Conservation (phyloP, 1,284 basidiomycete species). For the Fomitopsis pinicola region DNA sequence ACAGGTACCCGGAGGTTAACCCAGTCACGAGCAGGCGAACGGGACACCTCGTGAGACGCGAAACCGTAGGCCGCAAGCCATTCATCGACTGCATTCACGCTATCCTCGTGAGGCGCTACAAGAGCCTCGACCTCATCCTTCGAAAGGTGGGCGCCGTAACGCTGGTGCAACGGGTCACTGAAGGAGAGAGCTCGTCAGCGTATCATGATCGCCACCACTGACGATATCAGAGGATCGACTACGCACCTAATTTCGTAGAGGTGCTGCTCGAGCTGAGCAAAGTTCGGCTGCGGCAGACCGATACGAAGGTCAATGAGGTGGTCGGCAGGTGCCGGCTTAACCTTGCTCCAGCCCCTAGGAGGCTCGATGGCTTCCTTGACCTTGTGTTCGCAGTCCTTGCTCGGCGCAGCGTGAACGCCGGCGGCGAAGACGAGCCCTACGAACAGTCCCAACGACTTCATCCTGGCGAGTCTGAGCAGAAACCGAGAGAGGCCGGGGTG, state of each 20-base stretch:
- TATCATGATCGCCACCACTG: neutral
- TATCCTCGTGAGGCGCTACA: constrained; percentile 53
- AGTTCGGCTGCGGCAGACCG: constrained; percentile 61
- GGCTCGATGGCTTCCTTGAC: constrained; percentile 40
- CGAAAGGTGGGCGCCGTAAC: constrained; percentile 67
- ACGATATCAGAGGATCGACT: neutral
- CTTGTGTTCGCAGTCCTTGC: constrained; percentile 19
- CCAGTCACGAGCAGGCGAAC: constrained; percentile 69
- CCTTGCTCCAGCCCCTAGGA: constrained; percentile 50
- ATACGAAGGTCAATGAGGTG: constrained; percentile 56
- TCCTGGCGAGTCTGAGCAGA: constrained; percentile 5
- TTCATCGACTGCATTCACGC: constrained; percentile 47
- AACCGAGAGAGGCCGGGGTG: neutral
- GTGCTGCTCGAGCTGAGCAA: constrained; percentile 52
- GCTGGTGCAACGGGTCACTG: constrained; percentile 44
- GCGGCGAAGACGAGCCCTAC: constrained; percentile 16
- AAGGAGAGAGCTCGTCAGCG: neutral
- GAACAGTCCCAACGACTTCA: constrained; percentile 20
- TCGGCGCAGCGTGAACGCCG: constrained; percentile 19
- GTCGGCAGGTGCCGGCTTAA: constrained; percentile 40
- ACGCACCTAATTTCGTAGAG: constrained; percentile 63
- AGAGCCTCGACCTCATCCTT: constrained; percentile 59
- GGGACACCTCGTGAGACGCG: constrained; percentile 37
- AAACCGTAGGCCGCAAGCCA: constrained; percentile 63
- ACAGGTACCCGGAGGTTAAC: constrained; percentile 59